phyloP scores from a whole-genome alignment of 208 protist species.

The Acanthamoeba healyi region DNA sequence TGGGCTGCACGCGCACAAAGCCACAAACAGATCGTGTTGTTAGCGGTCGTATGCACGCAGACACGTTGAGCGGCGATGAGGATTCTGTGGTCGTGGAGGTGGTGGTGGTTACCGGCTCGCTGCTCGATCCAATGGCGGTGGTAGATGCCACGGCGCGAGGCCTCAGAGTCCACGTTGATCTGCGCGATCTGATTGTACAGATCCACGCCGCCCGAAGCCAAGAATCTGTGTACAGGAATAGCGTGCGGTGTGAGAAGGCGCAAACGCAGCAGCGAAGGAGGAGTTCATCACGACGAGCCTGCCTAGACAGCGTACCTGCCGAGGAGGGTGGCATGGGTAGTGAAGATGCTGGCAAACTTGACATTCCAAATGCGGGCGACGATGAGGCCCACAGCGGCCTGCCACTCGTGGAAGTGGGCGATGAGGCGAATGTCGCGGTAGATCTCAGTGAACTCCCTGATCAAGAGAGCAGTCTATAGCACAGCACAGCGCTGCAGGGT shows the following conservation, averaged over 20 bases:
- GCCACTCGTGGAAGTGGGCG: constrained; percentile 91
- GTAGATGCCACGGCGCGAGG: constrained; percentile 84
- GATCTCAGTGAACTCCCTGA: constrained; percentile 75
- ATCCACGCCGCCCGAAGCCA: constrained; percentile 86
- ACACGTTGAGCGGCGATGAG: no score
- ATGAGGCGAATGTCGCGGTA: constrained; percentile 78
- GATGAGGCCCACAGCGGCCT: constrained; percentile 80
- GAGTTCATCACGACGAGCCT: no score
- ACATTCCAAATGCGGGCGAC: constrained; percentile 77
- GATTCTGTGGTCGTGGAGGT: no score
- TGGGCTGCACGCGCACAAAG: constrained; percentile 58
- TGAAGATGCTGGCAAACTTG: constrained; percentile 88
- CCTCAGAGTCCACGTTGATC: constrained; percentile 80
- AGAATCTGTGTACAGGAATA: constrained; percentile 54
- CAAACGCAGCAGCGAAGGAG: no score
- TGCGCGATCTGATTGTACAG: constrained; percentile 82
- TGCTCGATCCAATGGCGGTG: constrained; percentile 88
- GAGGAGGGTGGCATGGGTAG: constrained; percentile 90
- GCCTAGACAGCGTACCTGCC: no score
- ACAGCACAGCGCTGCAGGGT: no score
- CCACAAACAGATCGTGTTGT: no score
- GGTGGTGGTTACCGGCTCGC: constrained; percentile 74
- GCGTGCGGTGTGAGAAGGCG: no score
- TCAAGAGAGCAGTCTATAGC: constrained; percentile 66
- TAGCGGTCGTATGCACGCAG: no score